Evolutionary conservation across 805 yeast genomes (phyloP).

Genomic region (Nakazawaea ishiwadae): DNA sequence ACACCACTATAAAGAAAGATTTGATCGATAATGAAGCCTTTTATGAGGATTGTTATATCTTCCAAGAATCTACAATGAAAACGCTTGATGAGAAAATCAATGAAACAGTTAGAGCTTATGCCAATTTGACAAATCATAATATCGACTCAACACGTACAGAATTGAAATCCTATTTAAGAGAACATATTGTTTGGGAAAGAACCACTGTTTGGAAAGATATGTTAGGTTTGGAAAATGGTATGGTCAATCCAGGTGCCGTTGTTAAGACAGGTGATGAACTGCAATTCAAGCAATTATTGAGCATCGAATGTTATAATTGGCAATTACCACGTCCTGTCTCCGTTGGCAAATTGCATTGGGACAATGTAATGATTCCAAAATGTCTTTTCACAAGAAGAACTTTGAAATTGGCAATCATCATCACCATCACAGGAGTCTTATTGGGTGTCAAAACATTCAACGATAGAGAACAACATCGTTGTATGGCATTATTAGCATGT

Average conservation of each 20-base stretch:
- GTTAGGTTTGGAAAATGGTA: slow-evolving; percentile 39
- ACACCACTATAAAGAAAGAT: slow-evolving; percentile 35
- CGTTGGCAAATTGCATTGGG: slow-evolving; percentile 21
- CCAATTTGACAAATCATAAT: slow-evolving; percentile 20
- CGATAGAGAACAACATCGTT: slow-evolving; percentile 55
- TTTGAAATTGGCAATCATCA: slow-evolving; percentile 42
- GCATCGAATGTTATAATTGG: slow-evolving; percentile 27
- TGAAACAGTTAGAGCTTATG: slow-evolving; percentile 24
- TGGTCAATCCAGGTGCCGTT: slow-evolving; percentile 30
- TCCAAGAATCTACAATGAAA: slow-evolving; percentile 24
- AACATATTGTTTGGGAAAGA: slow-evolving; percentile 53
- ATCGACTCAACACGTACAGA: slow-evolving; percentile 46
- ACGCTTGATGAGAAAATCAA: slow-evolving; percentile 26
- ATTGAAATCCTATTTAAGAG: slow-evolving; percentile 50
- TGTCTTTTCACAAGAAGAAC: slow-evolving; percentile 43
- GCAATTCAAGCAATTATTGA: slow-evolving; percentile 25
- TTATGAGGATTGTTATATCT: slow-evolving; percentile 32
- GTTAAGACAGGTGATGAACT: slow-evolving; percentile 30
- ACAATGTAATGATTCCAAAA: slow-evolving; percentile 38
- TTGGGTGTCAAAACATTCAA: slow-evolving; percentile 57
- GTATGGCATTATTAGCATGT: slow-evolving; percentile 62
- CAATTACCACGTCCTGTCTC: slow-evolving; percentile 26
- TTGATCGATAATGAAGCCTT: slow-evolving; percentile 34
- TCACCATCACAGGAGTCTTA: slow-evolving; percentile 48
- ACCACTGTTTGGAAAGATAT: slow-evolving; percentile 54